Conservation (phyloP, 2,329 filamentous ascomycete species). For the Alternaria arbusti region DNA sequence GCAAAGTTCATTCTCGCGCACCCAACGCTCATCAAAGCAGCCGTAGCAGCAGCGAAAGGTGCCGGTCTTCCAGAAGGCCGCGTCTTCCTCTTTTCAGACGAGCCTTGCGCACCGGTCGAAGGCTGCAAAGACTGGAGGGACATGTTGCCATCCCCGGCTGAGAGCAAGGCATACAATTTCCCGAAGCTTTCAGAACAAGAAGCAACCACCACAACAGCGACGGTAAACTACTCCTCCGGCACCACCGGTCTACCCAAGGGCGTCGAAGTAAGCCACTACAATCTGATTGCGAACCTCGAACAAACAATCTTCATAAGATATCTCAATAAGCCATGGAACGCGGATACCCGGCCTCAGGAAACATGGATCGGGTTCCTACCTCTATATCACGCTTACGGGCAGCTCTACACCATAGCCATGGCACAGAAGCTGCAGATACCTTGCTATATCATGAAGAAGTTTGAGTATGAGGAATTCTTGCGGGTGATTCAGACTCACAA, state of each 20-base stretch:
- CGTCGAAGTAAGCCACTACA: conserved; percentile 58
- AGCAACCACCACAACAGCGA: conserved; percentile 45
- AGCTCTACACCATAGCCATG: conserved; percentile 50
- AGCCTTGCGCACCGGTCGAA: conserved; percentile 25
- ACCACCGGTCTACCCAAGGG: conserved; percentile 62
- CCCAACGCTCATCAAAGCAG: conserved; percentile 35
- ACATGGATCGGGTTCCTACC: conserved; percentile 57
- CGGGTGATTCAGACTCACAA: conserved; percentile 45
- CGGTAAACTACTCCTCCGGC: conserved; percentile 60
- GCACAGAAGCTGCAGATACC: conserved; percentile 56
- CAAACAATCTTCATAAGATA: conserved; percentile 58
- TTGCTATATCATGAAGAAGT: conserved; percentile 51
- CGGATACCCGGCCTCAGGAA: conserved; percentile 52
- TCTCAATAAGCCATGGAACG: conserved; percentile 49
- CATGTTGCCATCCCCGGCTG: conserved; percentile 33
- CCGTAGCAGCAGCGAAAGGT: conserved; percentile 36
- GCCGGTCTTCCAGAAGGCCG: conserved; percentile 37
- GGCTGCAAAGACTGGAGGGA: conserved; percentile 43
- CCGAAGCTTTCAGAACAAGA: conserved; percentile 34
- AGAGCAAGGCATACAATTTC: conserved; percentile 37
- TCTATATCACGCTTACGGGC: conserved; percentile 56
- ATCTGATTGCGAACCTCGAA: conserved; percentile 58
- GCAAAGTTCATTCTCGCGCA: conserved; percentile 42
- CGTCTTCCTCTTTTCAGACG: conserved; percentile 44
- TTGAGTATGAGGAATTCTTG: conserved; percentile 51